Evolutionary conservation across 75 land plant genomes (phyloP).

Genomic region (Chamaecyparis obtusa): DNA sequence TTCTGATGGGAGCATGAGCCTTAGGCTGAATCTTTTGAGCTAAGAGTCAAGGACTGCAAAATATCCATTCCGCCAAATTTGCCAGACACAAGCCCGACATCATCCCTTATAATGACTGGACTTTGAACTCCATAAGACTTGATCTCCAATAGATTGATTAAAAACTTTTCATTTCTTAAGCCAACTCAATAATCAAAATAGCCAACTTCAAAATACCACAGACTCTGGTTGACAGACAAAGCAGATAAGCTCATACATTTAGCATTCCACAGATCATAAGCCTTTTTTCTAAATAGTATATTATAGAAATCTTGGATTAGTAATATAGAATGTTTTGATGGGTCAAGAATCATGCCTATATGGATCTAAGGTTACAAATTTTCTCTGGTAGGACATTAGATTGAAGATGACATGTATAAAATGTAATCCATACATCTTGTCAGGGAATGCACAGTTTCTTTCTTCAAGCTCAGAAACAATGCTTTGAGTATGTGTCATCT

Average conservation of each 20-base stretch:
- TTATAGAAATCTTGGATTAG: neutral
- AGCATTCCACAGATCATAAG: neutral
- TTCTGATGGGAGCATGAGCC: too few species aligned
- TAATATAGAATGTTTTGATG: neutral
- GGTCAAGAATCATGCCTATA: neutral
- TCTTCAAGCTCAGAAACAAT: neutral
- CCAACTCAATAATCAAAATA: neutral
- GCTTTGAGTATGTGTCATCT: neutral
- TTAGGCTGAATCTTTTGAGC: too few species aligned
- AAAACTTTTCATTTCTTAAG: neutral
- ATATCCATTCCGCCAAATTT: too few species aligned
- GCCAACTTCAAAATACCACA: neutral
- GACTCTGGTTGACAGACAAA: neutral
- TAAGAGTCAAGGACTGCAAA: too few species aligned
- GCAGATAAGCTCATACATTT: neutral
- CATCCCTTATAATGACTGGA: too few species aligned
- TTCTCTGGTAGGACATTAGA: neutral
- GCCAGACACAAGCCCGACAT: too few species aligned
- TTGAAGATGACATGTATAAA: neutral
- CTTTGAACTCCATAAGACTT: too few species aligned
- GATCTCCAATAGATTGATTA: too few species aligned
- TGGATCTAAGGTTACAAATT: neutral
- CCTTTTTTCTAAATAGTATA: neutral
- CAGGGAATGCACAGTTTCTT: neutral
- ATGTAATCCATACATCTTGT: neutral